phyloP scores from a whole-genome alignment of 441 rosid genomes.

The Eruca vesicaria region DNA sequence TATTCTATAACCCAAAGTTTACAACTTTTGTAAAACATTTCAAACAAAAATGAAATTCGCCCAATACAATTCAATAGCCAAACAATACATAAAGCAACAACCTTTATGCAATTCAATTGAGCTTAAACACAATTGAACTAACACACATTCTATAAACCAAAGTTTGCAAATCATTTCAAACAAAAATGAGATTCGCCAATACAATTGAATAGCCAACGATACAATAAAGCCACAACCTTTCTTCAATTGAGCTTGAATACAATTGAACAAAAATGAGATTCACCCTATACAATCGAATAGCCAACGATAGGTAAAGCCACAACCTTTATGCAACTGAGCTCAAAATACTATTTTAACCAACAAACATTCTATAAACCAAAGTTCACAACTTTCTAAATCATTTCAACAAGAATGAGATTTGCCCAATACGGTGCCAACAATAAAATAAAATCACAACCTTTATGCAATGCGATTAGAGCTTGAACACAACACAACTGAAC shows the following conservation, averaged over 20 bases:
- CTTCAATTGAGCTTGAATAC: neutral
- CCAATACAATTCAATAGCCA: neutral
- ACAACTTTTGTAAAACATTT: neutral
- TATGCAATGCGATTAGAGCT: too few relatives aligned
- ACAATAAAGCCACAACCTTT: neutral
- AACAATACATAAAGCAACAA: neutral
- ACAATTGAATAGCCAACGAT: neutral
- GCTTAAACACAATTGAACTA: neutral
- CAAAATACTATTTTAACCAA: neutral
- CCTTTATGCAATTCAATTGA: neutral
- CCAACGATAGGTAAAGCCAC: neutral
- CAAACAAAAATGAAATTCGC: too few relatives aligned
- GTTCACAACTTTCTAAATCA: too few relatives aligned
- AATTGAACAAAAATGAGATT: neutral
- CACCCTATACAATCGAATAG: neutral
- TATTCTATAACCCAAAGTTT: neutral
- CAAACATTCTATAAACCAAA: neutral
- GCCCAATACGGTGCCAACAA: neutral
- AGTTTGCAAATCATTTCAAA: constrained; percentile 11
- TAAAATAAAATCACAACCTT: neutral
- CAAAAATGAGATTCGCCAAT: neutral
- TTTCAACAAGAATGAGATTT: neutral
- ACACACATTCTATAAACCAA: neutral
- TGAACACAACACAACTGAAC: too few relatives aligned
- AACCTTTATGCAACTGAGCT: neutral